Evolutionary conservation across 176 grass and related monocot genomes (phyloP).

Genomic region (Metroxylon sagu): DNA sequence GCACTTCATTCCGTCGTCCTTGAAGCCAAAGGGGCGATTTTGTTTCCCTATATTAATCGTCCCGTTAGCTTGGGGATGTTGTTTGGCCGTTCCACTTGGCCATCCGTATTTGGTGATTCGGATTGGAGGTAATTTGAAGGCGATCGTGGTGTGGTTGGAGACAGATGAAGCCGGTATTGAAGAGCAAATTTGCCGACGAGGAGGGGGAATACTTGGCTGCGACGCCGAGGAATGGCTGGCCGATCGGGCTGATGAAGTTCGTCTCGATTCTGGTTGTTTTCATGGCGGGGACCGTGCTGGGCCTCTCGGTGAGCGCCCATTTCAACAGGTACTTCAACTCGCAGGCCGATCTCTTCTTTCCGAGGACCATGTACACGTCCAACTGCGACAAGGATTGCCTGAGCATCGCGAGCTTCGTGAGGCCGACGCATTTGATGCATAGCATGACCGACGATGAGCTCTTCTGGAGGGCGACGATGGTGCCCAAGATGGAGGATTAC

Average conservation of each 20-base stretch:
- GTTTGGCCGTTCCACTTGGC: too few relatives aligned
- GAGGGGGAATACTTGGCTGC: background rate
- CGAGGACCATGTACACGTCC: background rate
- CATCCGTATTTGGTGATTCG: too few relatives aligned
- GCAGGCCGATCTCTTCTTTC: conserved; percentile 11
- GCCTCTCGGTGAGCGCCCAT: conserved; percentile 7
- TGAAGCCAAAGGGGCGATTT: too few relatives aligned
- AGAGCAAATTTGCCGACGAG: background rate
- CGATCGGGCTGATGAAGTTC: conserved; percentile 10
- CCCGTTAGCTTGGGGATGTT: too few relatives aligned
- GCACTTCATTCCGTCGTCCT: too few relatives aligned
- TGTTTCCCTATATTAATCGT: too few relatives aligned
- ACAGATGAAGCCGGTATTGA: background rate
- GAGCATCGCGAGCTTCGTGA: background rate
- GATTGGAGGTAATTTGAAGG: too few relatives aligned
- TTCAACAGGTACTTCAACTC: conserved; percentile 1
- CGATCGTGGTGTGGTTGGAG: too few relatives aligned
- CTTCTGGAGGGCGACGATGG: conserved; percentile 3
- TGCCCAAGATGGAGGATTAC: conserved; percentile 8
- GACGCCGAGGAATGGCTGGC: background rate
- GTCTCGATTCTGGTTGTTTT: conserved; percentile 1
- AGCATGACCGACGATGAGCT: conserved; percentile 8
- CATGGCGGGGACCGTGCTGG: conserved; percentile 1
- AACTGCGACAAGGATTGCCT: background rate
- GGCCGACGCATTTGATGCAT: conserved; percentile 4